Evolutionary conservation across 257 asterid species (phyloP), one percentile per base, ranked within the genome.

Genomic region (Buddleja alternifolia): DNA sequence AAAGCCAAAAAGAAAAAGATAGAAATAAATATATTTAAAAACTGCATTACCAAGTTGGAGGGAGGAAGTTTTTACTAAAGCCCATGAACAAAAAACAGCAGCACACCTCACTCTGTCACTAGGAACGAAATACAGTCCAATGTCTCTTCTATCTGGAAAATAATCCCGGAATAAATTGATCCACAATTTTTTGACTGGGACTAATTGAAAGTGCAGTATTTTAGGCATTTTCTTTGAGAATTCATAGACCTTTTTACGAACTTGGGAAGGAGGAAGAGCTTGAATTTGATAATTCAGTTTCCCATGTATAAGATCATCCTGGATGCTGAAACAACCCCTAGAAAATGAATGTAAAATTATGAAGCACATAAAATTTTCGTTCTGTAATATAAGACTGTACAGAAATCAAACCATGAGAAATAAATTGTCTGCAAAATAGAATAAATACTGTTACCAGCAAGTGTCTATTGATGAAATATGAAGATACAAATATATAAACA

Each of bases 101-200:
- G 37, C 74, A 34, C 58, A 88, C 97, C 97, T 82, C 52, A 63
- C 72, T 29, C 59, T 51, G 14, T 53, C 76, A 53, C 81, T 46
- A 0, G 97, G 93, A 45, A 86, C 82, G 73, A 91, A 85, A 73
- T 83, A 91, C 1, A 92, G 57, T 1, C 81, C 96, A 50, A 92
- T 75, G 41, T 85, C 90, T 16, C 69, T 69, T 58, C 36, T 66
- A 68, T 78, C 88, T 0, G 88, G 91, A 71, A 34, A 12, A 47
- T 70, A 14, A 23, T 79, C 81, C 42, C 51, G 71, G 73, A 83
- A 83, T 56, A 88, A 45, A 41, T 41, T 70, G 16, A 32, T 54
- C 88, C 84, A 84, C 2, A 77, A 29, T 55, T 77, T 56, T 63
- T 67, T 39, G 12, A 79, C 68, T 8, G 84, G 77, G 51, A 87